Percentiles rank a stretch among this genome's conserved stretches.
These are phyloP conservation scores for Macrophomina tecta DNA, from an alignment of 2,329 filamentous ascomycete species.

Conservation along the genomic window DNA sequence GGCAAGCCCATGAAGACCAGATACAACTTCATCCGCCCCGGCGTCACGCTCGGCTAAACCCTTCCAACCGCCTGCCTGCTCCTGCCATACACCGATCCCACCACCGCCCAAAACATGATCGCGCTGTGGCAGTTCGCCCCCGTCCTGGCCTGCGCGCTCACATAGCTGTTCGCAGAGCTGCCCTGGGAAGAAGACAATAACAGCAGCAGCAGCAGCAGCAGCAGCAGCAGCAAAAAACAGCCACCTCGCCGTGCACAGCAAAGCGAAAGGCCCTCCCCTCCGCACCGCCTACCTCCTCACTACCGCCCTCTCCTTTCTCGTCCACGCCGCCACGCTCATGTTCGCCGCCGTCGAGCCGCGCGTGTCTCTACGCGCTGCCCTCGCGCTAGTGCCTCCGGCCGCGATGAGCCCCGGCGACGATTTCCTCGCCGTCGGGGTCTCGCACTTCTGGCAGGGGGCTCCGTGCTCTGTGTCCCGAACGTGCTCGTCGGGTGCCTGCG, in stretches of 20 bases:
- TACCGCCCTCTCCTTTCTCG: too few relatives aligned
- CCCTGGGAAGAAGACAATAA: background rate
- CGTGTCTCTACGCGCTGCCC: too few relatives aligned
- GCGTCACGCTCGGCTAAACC: slow-evolving; percentile 34
- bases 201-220: too few relatives aligned
- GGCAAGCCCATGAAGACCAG: background rate
- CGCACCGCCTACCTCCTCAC: too few relatives aligned
- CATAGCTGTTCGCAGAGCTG: background rate
- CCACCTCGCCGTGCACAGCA: too few relatives aligned
- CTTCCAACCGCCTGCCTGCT: slow-evolving; percentile 36
- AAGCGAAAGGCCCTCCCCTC: too few relatives aligned
- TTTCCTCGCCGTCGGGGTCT: too few relatives aligned
- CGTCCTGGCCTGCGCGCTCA: background rate
- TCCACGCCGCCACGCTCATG: too few relatives aligned
- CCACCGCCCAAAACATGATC: slow-evolving; percentile 31
- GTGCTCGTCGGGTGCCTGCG: background rate
- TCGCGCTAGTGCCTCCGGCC: too few relatives aligned
- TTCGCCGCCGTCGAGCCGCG: too few relatives aligned
- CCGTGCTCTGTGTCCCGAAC: background rate
- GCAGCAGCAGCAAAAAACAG: too few relatives aligned
- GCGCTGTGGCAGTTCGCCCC: slow-evolving; percentile 32
- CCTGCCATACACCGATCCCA: slow-evolving; percentile 30
- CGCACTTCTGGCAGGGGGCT: background rate
- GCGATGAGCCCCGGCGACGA: too few relatives aligned
- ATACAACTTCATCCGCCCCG: slow-evolving; percentile 30